Evolutionary conservation across 108 stramenopile genomes (phyloP), one percentile per base, ranked within the genome.

Genomic region (Skeletonema menzelii): DNA sequence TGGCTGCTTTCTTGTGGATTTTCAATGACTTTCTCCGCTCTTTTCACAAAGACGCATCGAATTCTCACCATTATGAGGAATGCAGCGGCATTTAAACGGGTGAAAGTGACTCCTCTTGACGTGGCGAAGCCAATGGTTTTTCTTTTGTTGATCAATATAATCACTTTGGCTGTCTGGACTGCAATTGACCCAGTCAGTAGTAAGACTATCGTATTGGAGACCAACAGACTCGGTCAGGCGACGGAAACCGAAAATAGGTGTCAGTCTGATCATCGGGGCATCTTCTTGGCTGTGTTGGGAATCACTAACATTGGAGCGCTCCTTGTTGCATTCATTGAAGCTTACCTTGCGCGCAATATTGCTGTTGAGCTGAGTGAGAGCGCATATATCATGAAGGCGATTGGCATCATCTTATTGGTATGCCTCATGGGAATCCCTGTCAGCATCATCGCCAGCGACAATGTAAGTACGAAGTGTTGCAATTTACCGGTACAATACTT

Each of bases 111-210:
- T 26, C 55, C 70, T 27, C 24, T 28, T 17, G 86, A 87, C 63
- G 84, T 86, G 6, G 57, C 73, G 1, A 70, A 78, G 56, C 88
- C 88, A n/a, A 62, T 89, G 62, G n/a, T 71, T 11, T 70, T 35
- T 11, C 34, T 73, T n/a, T 42, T 79, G 12, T 26, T 37, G 44
- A 47, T 69, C 8, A 83, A 88, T 69, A 58, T 84, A 42, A 37
- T 80, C 14, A 49, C 79, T 15, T 59, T 87, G 42, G 19, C 69
- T 26, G 26, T 84, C 19, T 83, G 79, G 83, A 82, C 81, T 1
- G 69, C 12, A 0, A 42, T 79, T 19, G 63, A 44, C 11, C 72
- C 83, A 20, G 62, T 67, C 5, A 12, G 22, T 20, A 28, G 40
- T 5, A 63, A 66, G 32, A 56, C 44, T 0, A 56, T 27, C 5